phyloP scores from a whole-genome alignment of 2,329 filamentous ascomycete genomes.

The Aspergillus awamori region DNA sequence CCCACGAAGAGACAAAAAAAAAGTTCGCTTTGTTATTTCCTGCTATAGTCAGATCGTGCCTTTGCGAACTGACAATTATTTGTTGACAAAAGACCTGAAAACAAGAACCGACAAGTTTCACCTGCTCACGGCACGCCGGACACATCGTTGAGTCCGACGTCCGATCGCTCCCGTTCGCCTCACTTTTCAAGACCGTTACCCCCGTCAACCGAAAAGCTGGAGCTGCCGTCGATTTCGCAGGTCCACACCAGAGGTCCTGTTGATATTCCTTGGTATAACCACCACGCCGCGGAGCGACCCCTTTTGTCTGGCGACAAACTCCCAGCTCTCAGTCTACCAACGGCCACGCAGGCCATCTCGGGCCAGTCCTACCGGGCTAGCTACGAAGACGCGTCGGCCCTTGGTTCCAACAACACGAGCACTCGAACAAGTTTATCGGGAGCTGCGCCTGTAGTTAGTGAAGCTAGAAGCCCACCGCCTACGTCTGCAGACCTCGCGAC shows the following conservation, averaged over 20 bases:
- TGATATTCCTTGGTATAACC: slow-evolving; percentile 71
- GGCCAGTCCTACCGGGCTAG: slow-evolving; percentile 75
- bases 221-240: slow-evolving; percentile 84
- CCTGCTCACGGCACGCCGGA: slow-evolving; percentile 26
- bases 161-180: slow-evolving; percentile 14
- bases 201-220: slow-evolving; percentile 80
- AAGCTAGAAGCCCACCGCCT: slow-evolving; percentile 75
- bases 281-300: slow-evolving; percentile 65
- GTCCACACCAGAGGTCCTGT: slow-evolving; percentile 76
- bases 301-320: slow-evolving; percentile 73
- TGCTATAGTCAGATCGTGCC: slow-evolving; percentile 6
- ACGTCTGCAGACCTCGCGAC: slow-evolving; percentile 55
- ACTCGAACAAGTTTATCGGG: slow-evolving; percentile 61
- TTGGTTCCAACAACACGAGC: slow-evolving; percentile 54
- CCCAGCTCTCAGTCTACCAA: slow-evolving; percentile 70
- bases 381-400: slow-evolving; percentile 65
- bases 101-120: background rate
- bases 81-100: slow-evolving; percentile 2
- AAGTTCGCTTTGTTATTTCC: slow-evolving; percentile 3
- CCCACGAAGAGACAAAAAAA: background rate
- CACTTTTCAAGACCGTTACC: slow-evolving; percentile 34
- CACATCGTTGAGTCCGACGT: slow-evolving; percentile 27
- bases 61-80: background rate
- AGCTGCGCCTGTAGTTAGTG: slow-evolving; percentile 49
- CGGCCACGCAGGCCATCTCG: slow-evolving; percentile 66